phyloP scores from a whole-genome alignment of 768 basidiomycete genomes.

The Kwoniella heveanensis region DNA sequence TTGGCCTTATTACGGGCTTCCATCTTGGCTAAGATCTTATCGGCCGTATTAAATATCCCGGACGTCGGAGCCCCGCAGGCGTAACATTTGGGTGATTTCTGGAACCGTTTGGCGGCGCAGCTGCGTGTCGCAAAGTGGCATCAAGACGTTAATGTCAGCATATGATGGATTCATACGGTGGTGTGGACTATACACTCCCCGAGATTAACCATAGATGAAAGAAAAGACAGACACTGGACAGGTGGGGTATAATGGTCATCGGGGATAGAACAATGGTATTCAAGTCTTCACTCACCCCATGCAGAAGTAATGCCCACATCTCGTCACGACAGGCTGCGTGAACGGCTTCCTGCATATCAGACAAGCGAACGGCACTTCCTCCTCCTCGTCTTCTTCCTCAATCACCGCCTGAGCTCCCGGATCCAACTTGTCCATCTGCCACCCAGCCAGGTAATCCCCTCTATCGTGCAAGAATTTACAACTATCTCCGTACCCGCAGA shows the following conservation, averaged over 20 bases:
- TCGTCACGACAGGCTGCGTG: conserved; percentile 91
- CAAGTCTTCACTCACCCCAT: conserved; percentile 60
- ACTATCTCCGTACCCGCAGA: conserved; percentile 97
- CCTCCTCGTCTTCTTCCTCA: conserved; percentile 62
- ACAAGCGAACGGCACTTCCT: conserved; percentile 97
- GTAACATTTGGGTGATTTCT: conserved; percentile 84
- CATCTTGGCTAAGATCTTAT: conserved; percentile 89
- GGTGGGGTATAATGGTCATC: neutral
- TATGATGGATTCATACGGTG: neutral
- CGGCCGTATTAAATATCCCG: conserved; percentile 88
- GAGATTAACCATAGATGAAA: no score
- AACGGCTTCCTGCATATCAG: conserved; percentile 92
- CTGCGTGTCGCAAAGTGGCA: conserved; percentile 34
- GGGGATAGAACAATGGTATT: neutral
- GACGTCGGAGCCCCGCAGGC: conserved; percentile 91
- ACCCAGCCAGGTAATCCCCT: conserved; percentile 86
- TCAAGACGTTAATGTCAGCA: neutral
- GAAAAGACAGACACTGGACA: no score
- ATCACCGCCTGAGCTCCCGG: conserved; percentile 61
- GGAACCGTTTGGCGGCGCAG: conserved; percentile 92
- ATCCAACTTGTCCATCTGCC: conserved; percentile 95
- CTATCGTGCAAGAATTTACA: conserved; percentile 99
- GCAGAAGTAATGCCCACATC: conserved; percentile 96
- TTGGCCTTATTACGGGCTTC: conserved; percentile 68
- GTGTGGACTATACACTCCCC: no score